phyloP scores from a whole-genome alignment of 2,329 filamentous ascomycete species.

The Fusarium irregulare region DNA sequence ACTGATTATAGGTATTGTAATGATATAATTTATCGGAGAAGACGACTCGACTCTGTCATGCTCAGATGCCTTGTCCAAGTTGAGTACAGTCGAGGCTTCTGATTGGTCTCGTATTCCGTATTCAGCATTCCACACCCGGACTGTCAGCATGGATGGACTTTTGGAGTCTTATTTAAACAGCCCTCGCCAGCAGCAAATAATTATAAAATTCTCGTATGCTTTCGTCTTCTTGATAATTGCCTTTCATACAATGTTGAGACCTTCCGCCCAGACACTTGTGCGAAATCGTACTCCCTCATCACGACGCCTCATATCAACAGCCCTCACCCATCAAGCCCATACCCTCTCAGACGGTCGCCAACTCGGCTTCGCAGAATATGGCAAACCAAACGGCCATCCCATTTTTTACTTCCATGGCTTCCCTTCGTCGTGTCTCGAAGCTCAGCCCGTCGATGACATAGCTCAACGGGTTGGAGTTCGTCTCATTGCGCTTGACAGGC shows the following conservation, averaged over 20 bases:
- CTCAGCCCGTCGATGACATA: not conserved
- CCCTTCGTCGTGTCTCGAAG: not conserved
- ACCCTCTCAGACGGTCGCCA: not conserved
- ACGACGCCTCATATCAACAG: not conserved
- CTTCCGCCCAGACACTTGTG: not conserved
- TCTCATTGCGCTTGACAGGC: constrained; percentile 4
- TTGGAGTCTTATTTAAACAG: not conserved
- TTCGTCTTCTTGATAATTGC: not conserved
- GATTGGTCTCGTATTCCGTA: constrained; percentile 31
- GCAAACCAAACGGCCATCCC: not conserved
- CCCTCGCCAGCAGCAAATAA: not conserved
- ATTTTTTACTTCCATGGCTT: constrained; percentile 2
- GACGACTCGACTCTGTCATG: not conserved
- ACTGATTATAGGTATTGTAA: too few relatives aligned
- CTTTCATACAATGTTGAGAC: not conserved
- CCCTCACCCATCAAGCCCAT: constrained; percentile 35
- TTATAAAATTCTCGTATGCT: too few relatives aligned
- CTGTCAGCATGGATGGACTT: not conserved
- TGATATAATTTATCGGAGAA: not conserved
- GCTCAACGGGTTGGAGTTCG: not conserved
- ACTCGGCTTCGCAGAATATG: constrained; percentile 17
- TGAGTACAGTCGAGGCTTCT: not conserved
- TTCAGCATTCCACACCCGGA: constrained; percentile 7
- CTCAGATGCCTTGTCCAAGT: not conserved
- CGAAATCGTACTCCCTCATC: not conserved